These are phyloP conservation scores for Xerocomellus intermedius DNA, from an alignment of 768 basidiomycete genomes.

Conservation along the genomic window DNA sequence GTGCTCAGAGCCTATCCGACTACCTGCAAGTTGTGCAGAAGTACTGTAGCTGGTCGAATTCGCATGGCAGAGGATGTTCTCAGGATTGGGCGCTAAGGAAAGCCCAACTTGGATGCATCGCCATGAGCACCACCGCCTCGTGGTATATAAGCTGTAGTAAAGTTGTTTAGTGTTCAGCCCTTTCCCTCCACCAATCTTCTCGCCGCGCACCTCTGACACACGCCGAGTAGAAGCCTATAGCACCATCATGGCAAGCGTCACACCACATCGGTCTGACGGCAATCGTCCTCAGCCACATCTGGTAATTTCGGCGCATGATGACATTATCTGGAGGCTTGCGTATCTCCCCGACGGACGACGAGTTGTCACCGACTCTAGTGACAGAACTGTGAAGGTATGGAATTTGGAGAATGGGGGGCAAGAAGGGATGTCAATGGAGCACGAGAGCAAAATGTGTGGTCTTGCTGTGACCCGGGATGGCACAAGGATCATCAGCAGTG, in stretches of 20 bases:
- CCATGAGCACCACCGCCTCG: too few relatives aligned
- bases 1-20: too few relatives aligned
- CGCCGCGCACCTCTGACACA: neutral
- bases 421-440: neutral
- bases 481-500: neutral
- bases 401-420: neutral
- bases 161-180: too few relatives aligned
- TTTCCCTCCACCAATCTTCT: too few relatives aligned
- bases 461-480: neutral
- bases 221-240: neutral
- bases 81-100: too few relatives aligned
- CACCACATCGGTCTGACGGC: neutral
- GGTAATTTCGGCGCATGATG: neutral
- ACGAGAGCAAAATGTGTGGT: accelerated
- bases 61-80: too few relatives aligned
- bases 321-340: neutral
- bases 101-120: too few relatives aligned
- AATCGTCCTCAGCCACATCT: neutral
- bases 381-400: neutral
- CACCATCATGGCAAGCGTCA: neutral
- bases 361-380: neutral
- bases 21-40: too few relatives aligned
- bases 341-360: constrained; percentile 1
- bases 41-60: too few relatives aligned
- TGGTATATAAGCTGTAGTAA: too few relatives aligned